Evolutionary conservation across 1,139 yeast species (phyloP).

Genomic region (Geotrichum aggregatum): DNA sequence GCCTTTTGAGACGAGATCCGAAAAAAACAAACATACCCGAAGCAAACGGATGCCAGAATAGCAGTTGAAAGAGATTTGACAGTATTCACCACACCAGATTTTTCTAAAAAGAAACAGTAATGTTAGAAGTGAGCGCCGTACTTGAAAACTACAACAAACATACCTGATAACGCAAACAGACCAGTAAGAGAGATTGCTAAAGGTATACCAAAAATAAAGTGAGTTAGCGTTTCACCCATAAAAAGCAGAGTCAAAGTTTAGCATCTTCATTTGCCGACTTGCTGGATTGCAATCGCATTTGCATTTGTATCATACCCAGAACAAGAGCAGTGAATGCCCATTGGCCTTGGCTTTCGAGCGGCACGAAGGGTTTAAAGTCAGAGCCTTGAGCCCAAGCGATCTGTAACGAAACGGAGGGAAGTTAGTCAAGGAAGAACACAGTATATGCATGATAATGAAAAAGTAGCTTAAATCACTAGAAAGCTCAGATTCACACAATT

Average conservation of each 20-base stretch:
- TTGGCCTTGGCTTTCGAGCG: conserved; percentile 24
- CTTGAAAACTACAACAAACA: too few species aligned
- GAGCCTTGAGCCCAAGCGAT: conserved; percentile 23
- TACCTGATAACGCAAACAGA: conserved; percentile 18
- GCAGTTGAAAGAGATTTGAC: conserved; percentile 28
- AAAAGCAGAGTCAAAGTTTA: conserved; percentile 22
- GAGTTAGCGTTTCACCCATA: conserved; percentile 20
- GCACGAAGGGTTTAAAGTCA: conserved; percentile 21
- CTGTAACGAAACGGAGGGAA: neutral
- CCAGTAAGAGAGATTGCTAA: conserved; percentile 21
- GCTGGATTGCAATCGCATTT: too few species aligned
- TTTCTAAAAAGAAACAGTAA: too few species aligned
- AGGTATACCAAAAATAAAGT: too few species aligned
- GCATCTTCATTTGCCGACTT: too few species aligned
- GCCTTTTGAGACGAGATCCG: too few species aligned
- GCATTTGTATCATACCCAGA: conserved; percentile 24
- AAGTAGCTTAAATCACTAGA: neutral
- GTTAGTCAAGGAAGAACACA: too few species aligned
- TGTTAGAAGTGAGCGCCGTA: too few species aligned
- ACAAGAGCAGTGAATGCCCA: conserved; percentile 24
- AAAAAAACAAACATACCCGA: conserved; percentile 34
- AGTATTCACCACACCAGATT: conserved; percentile 25
- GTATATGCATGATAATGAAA: too few species aligned
- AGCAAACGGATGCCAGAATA: conserved; percentile 34
- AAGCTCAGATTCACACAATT: neutral